Evolutionary conservation across 2,329 filamentous ascomycete genomes (phyloP).

Genomic region (Penicillium sclerotiorum): DNA sequence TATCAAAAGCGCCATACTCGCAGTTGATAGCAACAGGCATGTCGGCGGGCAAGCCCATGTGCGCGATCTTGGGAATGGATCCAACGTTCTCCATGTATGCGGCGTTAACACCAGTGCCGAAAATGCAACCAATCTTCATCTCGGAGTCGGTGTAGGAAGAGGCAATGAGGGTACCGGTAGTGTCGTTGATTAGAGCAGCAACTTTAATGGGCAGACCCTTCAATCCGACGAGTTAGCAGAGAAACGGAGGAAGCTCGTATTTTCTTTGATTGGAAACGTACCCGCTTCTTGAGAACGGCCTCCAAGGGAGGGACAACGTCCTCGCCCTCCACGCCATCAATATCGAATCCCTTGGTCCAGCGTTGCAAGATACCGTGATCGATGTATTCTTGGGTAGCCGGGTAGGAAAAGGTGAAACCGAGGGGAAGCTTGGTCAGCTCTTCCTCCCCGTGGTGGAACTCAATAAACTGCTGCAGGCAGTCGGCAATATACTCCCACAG

Average conservation of each 20-base stretch:
- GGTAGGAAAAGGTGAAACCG: conserved; percentile 96
- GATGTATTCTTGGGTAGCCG: conserved; percentile 89
- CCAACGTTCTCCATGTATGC: conserved; percentile 96
- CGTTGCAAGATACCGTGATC: conserved; percentile 89
- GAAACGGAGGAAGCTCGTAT: not conserved
- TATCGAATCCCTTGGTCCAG: conserved; percentile 98
- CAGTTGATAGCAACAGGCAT: conserved; percentile 95
- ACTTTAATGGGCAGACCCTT: conserved; percentile 89
- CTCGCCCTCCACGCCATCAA: conserved; percentile 83
- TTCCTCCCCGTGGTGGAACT: conserved; percentile 74
- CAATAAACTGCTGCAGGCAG: conserved; percentile 86
- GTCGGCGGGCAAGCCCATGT: conserved; percentile 83
- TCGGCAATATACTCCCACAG: conserved; percentile 95
- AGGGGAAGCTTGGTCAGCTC: conserved; percentile 68
- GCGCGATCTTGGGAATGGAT: conserved; percentile 87
- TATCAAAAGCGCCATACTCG: conserved; percentile 96
- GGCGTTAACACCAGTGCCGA: conserved; percentile 96
- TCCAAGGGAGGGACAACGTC: conserved; percentile 91
- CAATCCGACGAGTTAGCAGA: conserved; percentile 17
- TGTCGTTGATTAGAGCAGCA: conserved; percentile 94
- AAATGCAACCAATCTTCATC: conserved; percentile 97
- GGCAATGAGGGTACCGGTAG: conserved; percentile 93
- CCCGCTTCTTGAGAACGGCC: conserved; percentile 70
- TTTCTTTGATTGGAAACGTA: conserved; percentile 38
- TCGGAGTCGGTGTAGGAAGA: conserved; percentile 93